Conservation (phyloP, 805 yeast genomes). For the Metschnikowia reukaufii region DNA sequence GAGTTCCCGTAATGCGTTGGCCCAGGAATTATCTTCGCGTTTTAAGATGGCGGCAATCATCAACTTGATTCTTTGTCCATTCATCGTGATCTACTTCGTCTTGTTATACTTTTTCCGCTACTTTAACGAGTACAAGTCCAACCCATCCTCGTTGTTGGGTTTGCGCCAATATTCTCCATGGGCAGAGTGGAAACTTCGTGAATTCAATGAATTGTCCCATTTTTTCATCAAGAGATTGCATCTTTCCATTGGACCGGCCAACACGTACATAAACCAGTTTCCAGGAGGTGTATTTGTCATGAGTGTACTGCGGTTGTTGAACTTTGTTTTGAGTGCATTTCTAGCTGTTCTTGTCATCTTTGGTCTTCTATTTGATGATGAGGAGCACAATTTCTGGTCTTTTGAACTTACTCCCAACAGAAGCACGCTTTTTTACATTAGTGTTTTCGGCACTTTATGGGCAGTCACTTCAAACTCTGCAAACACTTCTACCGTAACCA, state of each 20-base stretch:
- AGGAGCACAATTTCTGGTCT: constrained; percentile 70
- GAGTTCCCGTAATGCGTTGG: constrained; percentile 61
- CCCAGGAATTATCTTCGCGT: constrained; percentile 71
- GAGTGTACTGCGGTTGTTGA: constrained; percentile 38
- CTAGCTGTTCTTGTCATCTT: constrained; percentile 68
- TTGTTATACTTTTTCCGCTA: constrained; percentile 84
- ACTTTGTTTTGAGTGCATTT: constrained; percentile 82
- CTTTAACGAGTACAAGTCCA: constrained; percentile 87
- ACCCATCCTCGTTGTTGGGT: constrained; percentile 74
- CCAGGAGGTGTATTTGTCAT: constrained; percentile 65
- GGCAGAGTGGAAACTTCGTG: constrained; percentile 95
- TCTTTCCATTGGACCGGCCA: constrained; percentile 75
- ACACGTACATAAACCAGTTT: constrained; percentile 83
- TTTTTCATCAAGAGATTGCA: constrained; percentile 77
- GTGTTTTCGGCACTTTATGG: constrained; percentile 84
- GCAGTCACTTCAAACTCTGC: constrained; percentile 76
- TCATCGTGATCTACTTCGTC: constrained; percentile 78
- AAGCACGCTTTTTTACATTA: constrained; percentile 83
- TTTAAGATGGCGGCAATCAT: constrained; percentile 86
- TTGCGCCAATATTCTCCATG: constrained; percentile 84
- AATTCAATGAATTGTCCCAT: constrained; percentile 90
- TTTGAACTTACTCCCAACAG: constrained; percentile 82
- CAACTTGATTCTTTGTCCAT: constrained; percentile 81
- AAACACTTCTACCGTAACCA: constrained; percentile 20
- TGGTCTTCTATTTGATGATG: constrained; percentile 84